Conservation (phyloP, 108 stramenopile genomes). For the Stephanodiscus minutulus region DNA sequence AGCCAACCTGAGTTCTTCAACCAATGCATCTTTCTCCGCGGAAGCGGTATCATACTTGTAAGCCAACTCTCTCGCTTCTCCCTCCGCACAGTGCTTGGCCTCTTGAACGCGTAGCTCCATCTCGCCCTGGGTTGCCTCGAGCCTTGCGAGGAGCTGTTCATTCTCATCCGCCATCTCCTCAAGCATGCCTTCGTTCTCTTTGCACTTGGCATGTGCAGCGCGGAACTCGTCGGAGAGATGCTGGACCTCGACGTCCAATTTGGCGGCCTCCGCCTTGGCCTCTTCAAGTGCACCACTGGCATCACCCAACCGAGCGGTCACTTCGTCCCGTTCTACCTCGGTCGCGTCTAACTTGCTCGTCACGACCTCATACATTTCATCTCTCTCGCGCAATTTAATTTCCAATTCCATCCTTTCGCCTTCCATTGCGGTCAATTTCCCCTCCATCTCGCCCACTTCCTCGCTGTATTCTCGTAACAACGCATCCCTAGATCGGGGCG, state of each 20-base stretch:
- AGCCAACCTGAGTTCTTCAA: slow-evolving; percentile 23
- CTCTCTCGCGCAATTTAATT: slow-evolving; percentile 7
- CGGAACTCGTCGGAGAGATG: slow-evolving; percentile 7
- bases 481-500: slow-evolving; percentile 19
- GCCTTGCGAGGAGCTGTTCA: slow-evolving; percentile 20
- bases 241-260: slow-evolving; percentile 25
- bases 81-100: slow-evolving; percentile 15
- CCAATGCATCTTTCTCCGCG: slow-evolving; percentile 39
- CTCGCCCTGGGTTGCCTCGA: slow-evolving; percentile 19
- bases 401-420: slow-evolving; percentile 20
- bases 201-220: slow-evolving; percentile 1
- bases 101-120: slow-evolving; percentile 5
- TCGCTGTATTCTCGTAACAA: slow-evolving; percentile 3
- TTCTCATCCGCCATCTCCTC: slow-evolving; percentile 36
- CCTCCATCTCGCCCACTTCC: slow-evolving; percentile 11
- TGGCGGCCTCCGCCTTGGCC: slow-evolving; percentile 7
- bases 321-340: slow-evolving; percentile 39
- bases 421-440: slow-evolving; percentile 8
- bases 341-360: slow-evolving; percentile 37
- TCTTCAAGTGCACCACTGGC: slow-evolving; percentile 7
- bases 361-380: slow-evolving; percentile 15
- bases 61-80: slow-evolving; percentile 10
- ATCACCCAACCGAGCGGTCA: slow-evolving; percentile 26
- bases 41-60: background rate
- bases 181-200: slow-evolving; percentile 15